Conservation (phyloP, 163 green algal genomes). For the Prototheca wickerhamii region DNA sequence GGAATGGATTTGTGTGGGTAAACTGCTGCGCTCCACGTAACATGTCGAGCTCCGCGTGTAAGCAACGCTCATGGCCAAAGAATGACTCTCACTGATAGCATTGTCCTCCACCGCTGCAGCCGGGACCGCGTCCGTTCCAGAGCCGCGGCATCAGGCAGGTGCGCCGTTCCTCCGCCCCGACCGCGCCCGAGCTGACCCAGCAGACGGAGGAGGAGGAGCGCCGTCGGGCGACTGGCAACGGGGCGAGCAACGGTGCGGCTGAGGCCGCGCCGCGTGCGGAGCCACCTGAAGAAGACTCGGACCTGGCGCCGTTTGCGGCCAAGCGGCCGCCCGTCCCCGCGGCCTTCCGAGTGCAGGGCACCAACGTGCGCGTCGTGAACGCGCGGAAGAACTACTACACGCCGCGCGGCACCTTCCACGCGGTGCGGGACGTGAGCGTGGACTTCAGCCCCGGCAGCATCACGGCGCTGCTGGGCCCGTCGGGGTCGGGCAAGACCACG, state of each 20-base stretch:
- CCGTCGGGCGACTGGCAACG: background rate
- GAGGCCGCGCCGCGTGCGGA: background rate
- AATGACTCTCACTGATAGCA: too few species aligned
- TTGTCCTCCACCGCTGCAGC: too few species aligned
- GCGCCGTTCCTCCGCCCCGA: too few species aligned
- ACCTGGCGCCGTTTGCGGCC: background rate
- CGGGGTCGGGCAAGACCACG: conserved; percentile 71
- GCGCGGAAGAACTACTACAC: conserved; percentile 67
- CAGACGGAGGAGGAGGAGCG: background rate
- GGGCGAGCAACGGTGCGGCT: background rate
- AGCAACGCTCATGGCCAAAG: too few species aligned
- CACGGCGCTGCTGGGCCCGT: conserved; percentile 68
- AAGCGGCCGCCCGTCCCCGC: background rate
- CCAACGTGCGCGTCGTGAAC: conserved; percentile 28
- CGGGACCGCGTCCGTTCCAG: too few species aligned
- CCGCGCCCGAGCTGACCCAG: too few species aligned
- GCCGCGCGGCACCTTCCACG: conserved; percentile 45
- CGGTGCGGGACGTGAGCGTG: conserved; percentile 54
- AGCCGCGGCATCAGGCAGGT: too few species aligned
- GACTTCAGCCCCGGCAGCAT: conserved; percentile 53
- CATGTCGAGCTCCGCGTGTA: too few species aligned
- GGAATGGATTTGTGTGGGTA: too few species aligned
- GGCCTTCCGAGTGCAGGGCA: background rate
- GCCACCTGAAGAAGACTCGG: background rate
- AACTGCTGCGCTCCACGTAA: too few species aligned